Base-by-base conservation (phyloP, 2,329 filamentous ascomycete genomes). In the Beauveria sp. region DNA sequence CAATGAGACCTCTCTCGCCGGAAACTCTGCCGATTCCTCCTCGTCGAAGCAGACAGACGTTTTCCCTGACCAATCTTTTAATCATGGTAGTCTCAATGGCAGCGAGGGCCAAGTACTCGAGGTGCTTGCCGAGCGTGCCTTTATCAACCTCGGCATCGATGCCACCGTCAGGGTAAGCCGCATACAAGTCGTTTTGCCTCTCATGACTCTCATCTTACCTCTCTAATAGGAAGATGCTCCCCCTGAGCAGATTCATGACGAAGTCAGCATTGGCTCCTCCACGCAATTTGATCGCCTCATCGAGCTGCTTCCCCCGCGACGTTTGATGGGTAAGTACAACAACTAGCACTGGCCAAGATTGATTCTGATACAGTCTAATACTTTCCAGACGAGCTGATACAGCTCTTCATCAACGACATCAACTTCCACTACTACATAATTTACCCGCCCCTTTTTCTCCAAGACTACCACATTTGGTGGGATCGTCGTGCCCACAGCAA, bases 371-470 rank as follows among this genome's bases (percentile, higher is more conserved):
- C n/a, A 10, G 1, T 28, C 46, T 24, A 14, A 37, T 46, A 8
- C 10, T n/a, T 18, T 14, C 12, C 59, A 72, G 70, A 72, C 55
- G 59, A 64, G 2, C 63, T 73, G 2, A 65, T 72, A 3, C 65
- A 68, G 26, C 66, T 65, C 34, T 73, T 72, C 51, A 63, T 71
- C 55, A 62, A 64, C 34, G 68, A 69, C 30, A 67, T 72, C 56
- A 73, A 73, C 53, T 70, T 66, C 22, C 70, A 73, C 60, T 72
- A 73, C 62, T 71, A 71, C 65, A 68, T 72, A 59, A 67, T 73
- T 53, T 70, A 71, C 52, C 67, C 68, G n/a, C 64, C 68, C 9
- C 59, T 64, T 8, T 72, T 73, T 50, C 51, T 69, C 20, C 62
- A 65, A 10, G 66, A 71, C 26, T 72, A 73, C 44, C 65, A 71